Evolutionary conservation across 345 rosid genomes (phyloP), one percentile per base, ranked within the genome.

Genomic region (Salix arbutifolia): DNA sequence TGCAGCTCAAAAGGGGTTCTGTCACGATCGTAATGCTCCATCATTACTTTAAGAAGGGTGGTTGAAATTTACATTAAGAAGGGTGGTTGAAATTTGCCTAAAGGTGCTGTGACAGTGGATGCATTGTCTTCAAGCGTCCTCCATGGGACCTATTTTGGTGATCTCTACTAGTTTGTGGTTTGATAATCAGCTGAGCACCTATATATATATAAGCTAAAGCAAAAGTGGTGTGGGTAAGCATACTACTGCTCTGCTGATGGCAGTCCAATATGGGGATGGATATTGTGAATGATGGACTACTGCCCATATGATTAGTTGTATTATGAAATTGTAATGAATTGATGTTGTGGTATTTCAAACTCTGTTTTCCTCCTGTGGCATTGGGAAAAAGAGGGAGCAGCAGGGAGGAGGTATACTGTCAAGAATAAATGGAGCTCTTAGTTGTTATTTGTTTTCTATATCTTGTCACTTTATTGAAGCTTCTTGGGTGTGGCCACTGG

Each of bases 1-100:
- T 79, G 88, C 97, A 91, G 98, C 83, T 94, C 97, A 0, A 92
- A 94, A 81, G 98, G 98, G 70, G 96, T 94, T 70, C 84, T 94
- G 25, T 91, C 82, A n/a, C 66, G 82, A n/a, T 48, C 84, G 10
- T 81, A 73, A 81, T 65, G 66, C 18, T 37, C 65, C 64, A 26
- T 21, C 21, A 25, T 69, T 17, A 19, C 33, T 23, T 1, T 23
- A 37, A 16, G 17, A 65, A n/a, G 23, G 74, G 33, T 64, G 52
- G 33, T 48, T 62, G 33, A 42, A 33, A 31, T 19, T 70, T 42
- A 19, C 33, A 17, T 5, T 23, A 37, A 17, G 17, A 65, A n/a
- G 23, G 74, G 33, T 64, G 52, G 35, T 48, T 62, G 35, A 42
- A 35, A 23, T 19, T 61, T 42, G 62, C 28, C 19, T 53, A 11